A percentile compares a stretch with the other conserved stretches of the same genome.
phyloP scores from a whole-genome alignment of 2,329 filamentous ascomycete genomes.

The Periconia macrospinosa region DNA sequence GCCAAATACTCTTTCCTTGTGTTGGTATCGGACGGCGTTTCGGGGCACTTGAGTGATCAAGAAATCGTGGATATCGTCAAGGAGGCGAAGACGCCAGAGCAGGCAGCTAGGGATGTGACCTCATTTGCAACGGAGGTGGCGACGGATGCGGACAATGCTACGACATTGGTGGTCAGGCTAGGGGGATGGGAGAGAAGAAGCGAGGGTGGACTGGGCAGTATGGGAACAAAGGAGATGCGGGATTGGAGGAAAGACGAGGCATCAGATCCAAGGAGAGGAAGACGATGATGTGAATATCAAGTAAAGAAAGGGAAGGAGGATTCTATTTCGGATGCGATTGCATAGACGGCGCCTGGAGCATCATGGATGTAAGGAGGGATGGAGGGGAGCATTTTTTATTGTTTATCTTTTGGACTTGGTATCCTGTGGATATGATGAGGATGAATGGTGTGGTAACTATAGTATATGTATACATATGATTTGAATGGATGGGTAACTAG shows the following conservation, averaged over 20 bases:
- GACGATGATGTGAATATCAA: constrained; percentile 31
- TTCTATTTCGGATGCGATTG: constrained; percentile 3
- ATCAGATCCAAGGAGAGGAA: constrained; percentile 74
- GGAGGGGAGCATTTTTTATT: too few relatives aligned
- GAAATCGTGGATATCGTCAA: constrained; percentile 97
- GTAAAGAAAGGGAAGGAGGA: background rate
- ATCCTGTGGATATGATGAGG: too few relatives aligned
- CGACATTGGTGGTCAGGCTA: constrained; percentile 63
- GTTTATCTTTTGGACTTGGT: too few relatives aligned
- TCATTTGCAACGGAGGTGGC: constrained; percentile 85
- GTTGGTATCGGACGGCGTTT: constrained; percentile 86
- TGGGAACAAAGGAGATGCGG: constrained; percentile 89
- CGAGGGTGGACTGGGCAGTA: constrained; percentile 84
- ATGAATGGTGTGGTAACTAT: too few relatives aligned
- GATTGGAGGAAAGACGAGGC: constrained; percentile 82
- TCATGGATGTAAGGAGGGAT: background rate
- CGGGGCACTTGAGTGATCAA: constrained; percentile 82
- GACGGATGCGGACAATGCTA: constrained; percentile 65
- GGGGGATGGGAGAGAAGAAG: constrained; percentile 69
- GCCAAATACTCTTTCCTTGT: constrained; percentile 90
- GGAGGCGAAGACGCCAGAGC: constrained; percentile 86
- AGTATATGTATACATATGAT: background rate
- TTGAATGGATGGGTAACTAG: too few relatives aligned
- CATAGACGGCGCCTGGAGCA: constrained; percentile 4
- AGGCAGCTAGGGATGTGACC: constrained; percentile 77